Conservation (phyloP, 345 rosid species). For the Geranium brycei region DNA sequence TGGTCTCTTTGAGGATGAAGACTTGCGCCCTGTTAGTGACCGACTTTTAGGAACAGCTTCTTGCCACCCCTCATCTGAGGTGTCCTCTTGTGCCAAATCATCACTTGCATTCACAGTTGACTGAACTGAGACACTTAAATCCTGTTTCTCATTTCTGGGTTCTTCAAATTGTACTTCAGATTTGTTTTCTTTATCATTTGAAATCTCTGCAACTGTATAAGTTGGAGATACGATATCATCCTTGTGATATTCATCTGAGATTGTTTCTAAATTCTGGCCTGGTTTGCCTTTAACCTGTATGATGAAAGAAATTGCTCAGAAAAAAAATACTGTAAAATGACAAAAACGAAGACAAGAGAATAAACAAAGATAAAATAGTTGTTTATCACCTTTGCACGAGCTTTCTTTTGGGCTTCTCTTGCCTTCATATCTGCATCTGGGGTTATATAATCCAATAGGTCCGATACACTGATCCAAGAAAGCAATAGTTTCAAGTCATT, state of each 20-base stretch:
- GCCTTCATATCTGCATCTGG: constrained; percentile 81
- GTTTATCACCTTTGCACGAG: constrained; percentile 70
- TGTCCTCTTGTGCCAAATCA: constrained; percentile 32
- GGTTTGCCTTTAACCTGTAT: constrained; percentile 54
- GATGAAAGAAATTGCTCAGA: constrained; percentile 9
- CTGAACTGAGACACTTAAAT: constrained; percentile 33
- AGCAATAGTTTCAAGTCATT: background rate
- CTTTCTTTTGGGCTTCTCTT: constrained; percentile 83
- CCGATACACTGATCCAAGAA: constrained; percentile 66
- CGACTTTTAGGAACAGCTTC: constrained; percentile 94
- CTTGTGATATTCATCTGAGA: constrained; percentile 47
- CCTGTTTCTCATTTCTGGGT: constrained; percentile 34
- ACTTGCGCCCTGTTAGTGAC: constrained; percentile 53
- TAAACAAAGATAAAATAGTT: background rate
- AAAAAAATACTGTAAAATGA: background rate
- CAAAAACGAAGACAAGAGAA: background rate
- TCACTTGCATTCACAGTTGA: constrained; percentile 18
- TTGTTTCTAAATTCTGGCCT: constrained; percentile 52
- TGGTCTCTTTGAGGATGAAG: constrained; percentile 56
- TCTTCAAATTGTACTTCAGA: constrained; percentile 42
- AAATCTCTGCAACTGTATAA: constrained; percentile 35
- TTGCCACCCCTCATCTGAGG: constrained; percentile 96
- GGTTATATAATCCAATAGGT: constrained; percentile 91
- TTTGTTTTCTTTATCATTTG: constrained; percentile 73
- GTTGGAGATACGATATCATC: constrained; percentile 40